Percentiles rank a stretch among this genome's conserved stretches.
These are phyloP conservation scores for Leishmania arabica DNA, from an alignment of 208 protist species.

Conservation along the genomic window DNA sequence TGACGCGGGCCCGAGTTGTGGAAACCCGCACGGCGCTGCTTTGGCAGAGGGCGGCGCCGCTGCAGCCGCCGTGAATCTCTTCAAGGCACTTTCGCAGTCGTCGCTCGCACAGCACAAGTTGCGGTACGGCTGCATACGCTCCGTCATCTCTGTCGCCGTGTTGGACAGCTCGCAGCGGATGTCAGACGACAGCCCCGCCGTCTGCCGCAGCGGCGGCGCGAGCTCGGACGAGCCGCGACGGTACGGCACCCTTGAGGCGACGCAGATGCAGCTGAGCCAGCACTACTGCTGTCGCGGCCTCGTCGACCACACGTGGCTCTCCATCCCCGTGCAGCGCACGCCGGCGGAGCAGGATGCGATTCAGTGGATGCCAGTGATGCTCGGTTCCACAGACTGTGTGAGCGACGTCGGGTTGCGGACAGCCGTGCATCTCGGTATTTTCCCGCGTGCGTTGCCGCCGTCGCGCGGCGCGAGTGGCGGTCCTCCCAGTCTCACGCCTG, in stretches of 20 bases:
- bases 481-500: not conserved
- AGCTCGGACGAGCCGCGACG: not conserved
- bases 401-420: constrained; percentile 68
- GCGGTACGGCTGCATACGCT: constrained; percentile 57
- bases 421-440: constrained; percentile 72
- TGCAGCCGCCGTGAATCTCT: constrained; percentile 51
- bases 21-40: not conserved
- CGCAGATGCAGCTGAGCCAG: constrained; percentile 13
- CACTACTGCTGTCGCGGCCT: constrained; percentile 52
- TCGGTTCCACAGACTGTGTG: constrained; percentile 68
- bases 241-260: not conserved
- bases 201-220: not conserved
- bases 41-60: not conserved
- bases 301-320: constrained; percentile 74
- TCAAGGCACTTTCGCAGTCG: constrained; percentile 53
- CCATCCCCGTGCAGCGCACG: constrained; percentile 52
- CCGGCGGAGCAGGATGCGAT: constrained; percentile 58
- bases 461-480: not conserved
- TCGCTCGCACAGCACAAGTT: constrained; percentile 74
- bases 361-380: constrained; percentile 72
- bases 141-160: constrained; percentile 68
- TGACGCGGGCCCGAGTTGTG: not conserved
- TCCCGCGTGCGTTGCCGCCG: constrained; percentile 22
- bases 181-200: not conserved
- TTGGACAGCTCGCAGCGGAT: constrained; percentile 30